Conservation (phyloP, 805 yeast species). For the Dipodascus geniculatus region DNA sequence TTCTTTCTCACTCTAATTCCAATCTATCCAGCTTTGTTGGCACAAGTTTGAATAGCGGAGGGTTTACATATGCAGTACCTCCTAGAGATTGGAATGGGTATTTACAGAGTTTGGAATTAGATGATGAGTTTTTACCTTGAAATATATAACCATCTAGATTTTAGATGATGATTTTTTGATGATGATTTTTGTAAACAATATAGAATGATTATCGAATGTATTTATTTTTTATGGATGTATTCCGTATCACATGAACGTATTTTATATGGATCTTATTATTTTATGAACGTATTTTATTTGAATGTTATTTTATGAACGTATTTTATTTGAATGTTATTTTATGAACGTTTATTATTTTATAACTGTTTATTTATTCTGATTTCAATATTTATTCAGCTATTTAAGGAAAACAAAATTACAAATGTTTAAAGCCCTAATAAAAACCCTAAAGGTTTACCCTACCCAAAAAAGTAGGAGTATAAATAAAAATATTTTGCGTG, state of each 20-base stretch:
- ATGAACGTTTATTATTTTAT: no score
- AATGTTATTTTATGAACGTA: no score
- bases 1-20: not conserved
- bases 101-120: not conserved
- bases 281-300: no score
- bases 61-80: not conserved
- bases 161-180: not conserved
- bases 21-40: not conserved
- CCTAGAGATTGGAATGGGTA: constrained; percentile 1
- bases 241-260: no score
- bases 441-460: not conserved
- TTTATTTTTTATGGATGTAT: not conserved
- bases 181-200: no score
- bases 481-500: not conserved
- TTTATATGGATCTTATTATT: no score
- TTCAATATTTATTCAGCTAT: no score
- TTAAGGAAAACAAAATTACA: no score
- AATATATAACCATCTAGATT: not conserved
- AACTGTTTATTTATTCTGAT: no score
- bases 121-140: not conserved
- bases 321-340: no score
- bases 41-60: not conserved
- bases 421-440: not conserved
- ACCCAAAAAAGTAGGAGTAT: not conserved
- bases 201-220: not conserved